These are phyloP conservation scores for Lathyrus aphaca DNA, from an alignment of 306 rosid genomes.

Conservation along the genomic window DNA sequence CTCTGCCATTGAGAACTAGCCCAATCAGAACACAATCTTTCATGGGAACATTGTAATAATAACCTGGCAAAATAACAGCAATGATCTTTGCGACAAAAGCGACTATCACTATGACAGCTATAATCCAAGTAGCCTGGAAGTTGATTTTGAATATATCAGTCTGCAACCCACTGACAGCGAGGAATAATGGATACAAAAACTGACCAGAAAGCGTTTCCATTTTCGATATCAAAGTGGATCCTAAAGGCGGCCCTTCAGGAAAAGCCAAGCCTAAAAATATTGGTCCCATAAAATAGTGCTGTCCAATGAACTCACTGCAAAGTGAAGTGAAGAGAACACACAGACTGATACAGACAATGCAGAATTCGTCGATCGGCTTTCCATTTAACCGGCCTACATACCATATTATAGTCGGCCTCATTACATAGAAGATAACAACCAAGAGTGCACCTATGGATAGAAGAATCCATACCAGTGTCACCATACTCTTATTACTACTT, in stretches of 20 bases:
- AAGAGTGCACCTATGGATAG: constrained; percentile 32
- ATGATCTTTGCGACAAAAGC: constrained; percentile 47
- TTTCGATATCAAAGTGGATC: constrained; percentile 50
- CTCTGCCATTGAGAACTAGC: constrained; percentile 64
- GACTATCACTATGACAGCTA: constrained; percentile 34
- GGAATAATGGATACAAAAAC: constrained; percentile 60
- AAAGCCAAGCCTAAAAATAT: constrained; percentile 54
- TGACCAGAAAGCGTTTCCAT: constrained; percentile 45
- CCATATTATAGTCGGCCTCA: constrained; percentile 48
- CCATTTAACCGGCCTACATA: constrained; percentile 26
- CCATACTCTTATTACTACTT: neutral
- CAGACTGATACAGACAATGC: constrained; percentile 31
- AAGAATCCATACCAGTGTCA: neutral
- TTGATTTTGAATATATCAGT: constrained; percentile 51
- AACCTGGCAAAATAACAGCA: constrained; percentile 58
- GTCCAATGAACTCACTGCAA: constrained; percentile 53
- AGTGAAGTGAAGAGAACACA: constrained; percentile 44
- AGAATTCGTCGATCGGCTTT: constrained; percentile 36
- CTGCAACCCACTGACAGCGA: constrained; percentile 59
- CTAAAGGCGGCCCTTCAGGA: constrained; percentile 73
- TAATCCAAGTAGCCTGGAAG: constrained; percentile 19
- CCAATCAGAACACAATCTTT: constrained; percentile 58
- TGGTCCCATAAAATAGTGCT: constrained; percentile 63
- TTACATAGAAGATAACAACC: neutral
- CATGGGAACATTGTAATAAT: constrained; percentile 33